Percentiles rank a stretch among this genome's conserved stretches.
These are phyloP conservation scores for Auricularia cornea DNA, from an alignment of 768 basidiomycete species.

Conservation along the genomic window DNA sequence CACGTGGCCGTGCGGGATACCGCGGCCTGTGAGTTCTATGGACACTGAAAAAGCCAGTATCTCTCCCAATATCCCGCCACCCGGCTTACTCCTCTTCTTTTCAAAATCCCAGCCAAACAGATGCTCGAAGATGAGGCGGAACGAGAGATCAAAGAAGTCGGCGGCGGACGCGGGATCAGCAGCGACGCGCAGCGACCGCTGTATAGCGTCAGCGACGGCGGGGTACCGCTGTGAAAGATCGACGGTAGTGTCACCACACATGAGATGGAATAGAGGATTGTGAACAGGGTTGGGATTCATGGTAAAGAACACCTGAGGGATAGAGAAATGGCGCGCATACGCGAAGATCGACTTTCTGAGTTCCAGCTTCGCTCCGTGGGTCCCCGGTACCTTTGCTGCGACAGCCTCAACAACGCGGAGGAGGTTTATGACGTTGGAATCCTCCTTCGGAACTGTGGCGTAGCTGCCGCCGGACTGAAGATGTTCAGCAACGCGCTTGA, in stretches of 20 bases:
- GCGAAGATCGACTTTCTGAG: slow-evolving; percentile 17
- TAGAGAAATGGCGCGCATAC: slow-evolving; percentile 23
- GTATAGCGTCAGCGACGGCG: slow-evolving; percentile 3
- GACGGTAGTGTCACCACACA: slow-evolving; percentile 17
- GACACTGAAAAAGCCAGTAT: slow-evolving; percentile 23
- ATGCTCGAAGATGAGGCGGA: slow-evolving; percentile 18
- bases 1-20: slow-evolving; percentile 26
- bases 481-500: slow-evolving; percentile 3
- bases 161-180: slow-evolving; percentile 29
- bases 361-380: slow-evolving; percentile 19
- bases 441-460: slow-evolving; percentile 12
- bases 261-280: slow-evolving; percentile 24
- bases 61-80: slow-evolving; percentile 25
- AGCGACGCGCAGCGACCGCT: slow-evolving; percentile 18
- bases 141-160: slow-evolving; percentile 24
- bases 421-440: slow-evolving; percentile 15
- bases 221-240: slow-evolving; percentile 15
- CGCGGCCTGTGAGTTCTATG: slow-evolving; percentile 21
- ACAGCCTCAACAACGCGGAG: slow-evolving; percentile 23
- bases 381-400: slow-evolving; percentile 24
- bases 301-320: slow-evolving; percentile 21
- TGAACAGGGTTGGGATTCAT: slow-evolving; percentile 18
- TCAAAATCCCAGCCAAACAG: slow-evolving; percentile 23
- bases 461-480: slow-evolving; percentile 6
- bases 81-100: background rate